Evolutionary conservation across 805 yeast species (phyloP).

Genomic region (Danielozyma ontarioensis): DNA sequence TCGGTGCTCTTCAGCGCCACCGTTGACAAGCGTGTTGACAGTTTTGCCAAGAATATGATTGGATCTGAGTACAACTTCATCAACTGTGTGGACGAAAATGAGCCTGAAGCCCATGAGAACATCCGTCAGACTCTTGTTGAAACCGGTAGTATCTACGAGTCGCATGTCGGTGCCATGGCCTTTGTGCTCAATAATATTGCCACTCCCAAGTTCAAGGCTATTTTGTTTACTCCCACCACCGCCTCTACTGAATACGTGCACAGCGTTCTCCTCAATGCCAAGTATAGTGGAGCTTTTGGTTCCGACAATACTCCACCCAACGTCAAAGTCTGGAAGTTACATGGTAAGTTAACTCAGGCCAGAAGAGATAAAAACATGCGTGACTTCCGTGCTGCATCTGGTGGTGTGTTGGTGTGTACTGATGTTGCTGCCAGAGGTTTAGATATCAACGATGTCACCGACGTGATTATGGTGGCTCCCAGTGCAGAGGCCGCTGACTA

Average conservation of each 20-base stretch:
- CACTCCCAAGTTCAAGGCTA: constrained; percentile 57
- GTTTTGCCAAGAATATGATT: constrained; percentile 57
- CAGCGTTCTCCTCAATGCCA: constrained; percentile 26
- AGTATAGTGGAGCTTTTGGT: constrained; percentile 6
- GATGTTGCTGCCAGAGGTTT: constrained; percentile 96
- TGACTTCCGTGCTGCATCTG: constrained; percentile 33
- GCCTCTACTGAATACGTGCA: constrained; percentile 57
- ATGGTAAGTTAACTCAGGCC: constrained; percentile 71
- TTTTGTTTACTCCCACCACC: constrained; percentile 79
- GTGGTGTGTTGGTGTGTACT: constrained; percentile 71
- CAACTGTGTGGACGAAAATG: constrained; percentile 71
- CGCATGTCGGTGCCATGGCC: constrained; percentile 52
- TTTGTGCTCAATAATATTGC: constrained; percentile 39
- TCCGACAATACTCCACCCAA: constrained; percentile 14
- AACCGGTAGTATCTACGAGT: constrained; percentile 51
- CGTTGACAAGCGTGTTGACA: constrained; percentile 59
- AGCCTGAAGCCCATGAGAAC: constrained; percentile 70
- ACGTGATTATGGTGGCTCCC: constrained; percentile 80
- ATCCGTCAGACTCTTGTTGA: constrained; percentile 63
- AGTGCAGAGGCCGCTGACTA: constrained; percentile 73
- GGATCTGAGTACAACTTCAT: constrained; percentile 52
- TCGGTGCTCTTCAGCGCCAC: constrained; percentile 87
- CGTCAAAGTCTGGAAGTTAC: constrained; percentile 35
- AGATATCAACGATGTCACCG: constrained; percentile 86
- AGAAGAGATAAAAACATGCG: constrained; percentile 59